A percentile compares a stretch with the other conserved stretches of the same genome.
Conservation (phyloP, 1,139 yeast species). For the Geotrichum phurueaensis region DNA sequence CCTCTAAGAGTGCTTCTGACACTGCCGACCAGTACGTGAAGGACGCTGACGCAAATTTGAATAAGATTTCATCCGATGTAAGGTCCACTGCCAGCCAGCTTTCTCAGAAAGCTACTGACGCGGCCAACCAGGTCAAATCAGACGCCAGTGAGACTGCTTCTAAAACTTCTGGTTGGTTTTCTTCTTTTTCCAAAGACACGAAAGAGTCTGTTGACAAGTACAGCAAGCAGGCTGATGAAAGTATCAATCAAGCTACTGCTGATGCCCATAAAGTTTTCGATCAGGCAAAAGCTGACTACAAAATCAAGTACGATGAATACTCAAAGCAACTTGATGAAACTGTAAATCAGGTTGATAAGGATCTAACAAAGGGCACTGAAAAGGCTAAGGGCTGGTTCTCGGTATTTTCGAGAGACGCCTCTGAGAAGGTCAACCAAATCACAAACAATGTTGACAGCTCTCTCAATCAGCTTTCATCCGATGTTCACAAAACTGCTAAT, state of each 20-base stretch:
- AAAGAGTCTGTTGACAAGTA: constrained; percentile 20
- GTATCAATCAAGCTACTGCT: neutral
- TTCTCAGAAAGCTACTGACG: neutral
- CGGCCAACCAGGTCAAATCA: neutral
- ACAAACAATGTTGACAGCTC: neutral
- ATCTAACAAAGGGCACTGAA: neutral
- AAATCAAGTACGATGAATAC: neutral
- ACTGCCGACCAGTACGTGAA: neutral
- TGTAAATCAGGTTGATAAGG: neutral
- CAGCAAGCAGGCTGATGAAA: constrained; percentile 21
- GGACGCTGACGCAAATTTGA: neutral
- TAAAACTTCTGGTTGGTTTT: constrained; percentile 1
- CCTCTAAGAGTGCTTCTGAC: neutral
- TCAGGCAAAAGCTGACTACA: neutral
- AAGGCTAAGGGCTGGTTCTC: neutral
- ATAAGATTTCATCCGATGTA: neutral
- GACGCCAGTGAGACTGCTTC: neutral
- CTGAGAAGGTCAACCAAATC: neutral
- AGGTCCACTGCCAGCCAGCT: neutral
- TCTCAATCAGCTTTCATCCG: neutral
- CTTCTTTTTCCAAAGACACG: constrained; percentile 1
- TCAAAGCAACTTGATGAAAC: neutral
- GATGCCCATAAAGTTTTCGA: neutral
- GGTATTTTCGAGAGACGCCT: neutral
- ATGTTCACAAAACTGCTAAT: neutral